phyloP scores from a whole-genome alignment of 2,329 filamentous ascomycete genomes.

The Sclerotinia minor region DNA sequence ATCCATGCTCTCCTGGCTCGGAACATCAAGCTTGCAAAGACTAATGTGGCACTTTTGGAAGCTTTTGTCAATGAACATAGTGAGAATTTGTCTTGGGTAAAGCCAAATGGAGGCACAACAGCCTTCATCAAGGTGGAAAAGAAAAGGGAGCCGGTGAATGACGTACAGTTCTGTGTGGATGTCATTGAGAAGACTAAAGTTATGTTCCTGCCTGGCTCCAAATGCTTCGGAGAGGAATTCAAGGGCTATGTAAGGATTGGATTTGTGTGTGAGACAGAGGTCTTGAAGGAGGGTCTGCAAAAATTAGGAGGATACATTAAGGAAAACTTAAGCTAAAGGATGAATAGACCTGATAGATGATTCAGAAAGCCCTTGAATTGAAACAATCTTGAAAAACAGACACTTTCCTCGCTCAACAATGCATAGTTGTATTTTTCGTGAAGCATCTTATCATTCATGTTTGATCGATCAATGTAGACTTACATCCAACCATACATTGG shows the following conservation, averaged over 20 bases:
- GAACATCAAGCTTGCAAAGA: slow-evolving; percentile 66
- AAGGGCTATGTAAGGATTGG: slow-evolving; percentile 76
- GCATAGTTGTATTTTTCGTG: background rate
- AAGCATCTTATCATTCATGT: background rate
- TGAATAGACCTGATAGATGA: background rate
- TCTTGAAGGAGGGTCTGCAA: slow-evolving; percentile 66
- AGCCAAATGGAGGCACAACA: slow-evolving; percentile 76
- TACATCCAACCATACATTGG: background rate
- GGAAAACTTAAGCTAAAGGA: slow-evolving; percentile 28
- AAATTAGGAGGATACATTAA: slow-evolving; percentile 36
- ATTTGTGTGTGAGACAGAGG: slow-evolving; percentile 69
- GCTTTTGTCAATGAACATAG: slow-evolving; percentile 65
- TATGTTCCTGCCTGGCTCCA: slow-evolving; percentile 71
- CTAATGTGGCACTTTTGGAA: slow-evolving; percentile 66
- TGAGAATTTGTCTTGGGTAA: slow-evolving; percentile 62
- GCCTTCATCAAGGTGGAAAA: slow-evolving; percentile 67
- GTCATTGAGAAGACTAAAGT: slow-evolving; percentile 69
- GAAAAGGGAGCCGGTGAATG: slow-evolving; percentile 60
- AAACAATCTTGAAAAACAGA: background rate
- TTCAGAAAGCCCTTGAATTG: background rate
- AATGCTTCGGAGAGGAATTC: slow-evolving; percentile 74
- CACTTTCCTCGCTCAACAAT: background rate
- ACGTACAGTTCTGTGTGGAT: slow-evolving; percentile 69
- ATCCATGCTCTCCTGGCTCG: slow-evolving; percentile 62
- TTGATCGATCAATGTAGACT: background rate